phyloP scores from a whole-genome alignment of 2,329 filamentous ascomycete species.

The Pseudogymnoascus sp. region DNA sequence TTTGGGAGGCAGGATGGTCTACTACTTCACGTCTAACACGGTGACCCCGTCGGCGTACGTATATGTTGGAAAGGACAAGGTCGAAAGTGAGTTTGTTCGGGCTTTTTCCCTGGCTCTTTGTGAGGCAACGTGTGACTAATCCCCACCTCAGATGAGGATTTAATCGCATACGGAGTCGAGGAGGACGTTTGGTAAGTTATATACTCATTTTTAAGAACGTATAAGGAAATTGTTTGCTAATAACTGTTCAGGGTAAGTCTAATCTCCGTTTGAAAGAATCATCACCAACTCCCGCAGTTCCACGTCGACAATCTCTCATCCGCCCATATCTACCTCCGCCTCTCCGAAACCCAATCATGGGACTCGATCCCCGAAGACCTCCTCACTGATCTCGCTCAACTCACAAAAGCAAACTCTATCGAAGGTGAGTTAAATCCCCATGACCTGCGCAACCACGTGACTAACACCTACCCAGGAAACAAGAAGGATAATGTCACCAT shows the following conservation, averaged over 20 bases:
- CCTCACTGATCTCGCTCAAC: slow-evolving; percentile 81
- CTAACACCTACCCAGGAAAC: slow-evolving; percentile 55
- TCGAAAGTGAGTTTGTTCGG: slow-evolving; percentile 63
- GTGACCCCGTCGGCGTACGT: slow-evolving; percentile 78
- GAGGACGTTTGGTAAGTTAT: slow-evolving; percentile 79
- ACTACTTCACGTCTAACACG: slow-evolving; percentile 84
- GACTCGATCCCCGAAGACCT: slow-evolving; percentile 69
- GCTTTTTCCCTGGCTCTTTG: background rate
- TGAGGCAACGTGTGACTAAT: slow-evolving; percentile 12
- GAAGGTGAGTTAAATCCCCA: slow-evolving; percentile 53
- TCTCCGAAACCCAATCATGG: slow-evolving; percentile 74
- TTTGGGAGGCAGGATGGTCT: slow-evolving; percentile 61
- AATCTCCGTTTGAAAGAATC: background rate
- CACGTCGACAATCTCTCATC: slow-evolving; percentile 96
- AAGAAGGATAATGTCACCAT: slow-evolving; percentile 97
- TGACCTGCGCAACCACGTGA: slow-evolving; percentile 9
- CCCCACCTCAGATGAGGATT: slow-evolving; percentile 68
- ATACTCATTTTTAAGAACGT: slow-evolving; percentile 10
- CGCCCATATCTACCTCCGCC: slow-evolving; percentile 89
- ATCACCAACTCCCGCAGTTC: slow-evolving; percentile 50
- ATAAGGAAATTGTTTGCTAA: background rate
- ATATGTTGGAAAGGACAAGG: slow-evolving; percentile 98
- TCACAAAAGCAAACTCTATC: slow-evolving; percentile 98
- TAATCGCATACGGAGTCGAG: slow-evolving; percentile 91
- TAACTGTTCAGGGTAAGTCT: slow-evolving; percentile 13